Conservation (phyloP, 2,329 filamentous ascomycete species). For the Fusarium camptoceras region DNA sequence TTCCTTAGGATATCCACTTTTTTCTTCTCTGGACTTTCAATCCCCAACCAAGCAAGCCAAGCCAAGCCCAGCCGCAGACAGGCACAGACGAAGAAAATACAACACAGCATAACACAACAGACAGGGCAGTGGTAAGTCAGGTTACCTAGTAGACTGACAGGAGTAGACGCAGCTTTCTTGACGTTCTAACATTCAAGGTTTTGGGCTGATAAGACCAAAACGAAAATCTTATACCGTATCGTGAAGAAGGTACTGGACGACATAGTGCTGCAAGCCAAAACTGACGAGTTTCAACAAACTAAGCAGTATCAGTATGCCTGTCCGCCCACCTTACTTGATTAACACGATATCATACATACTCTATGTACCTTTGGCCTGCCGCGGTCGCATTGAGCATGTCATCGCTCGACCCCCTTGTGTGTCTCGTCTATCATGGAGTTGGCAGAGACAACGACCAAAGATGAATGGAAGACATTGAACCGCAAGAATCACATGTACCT, state of each 20-base stretch:
- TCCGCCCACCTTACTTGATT: constrained; percentile 11
- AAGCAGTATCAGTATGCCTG: background rate
- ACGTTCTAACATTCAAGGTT: background rate
- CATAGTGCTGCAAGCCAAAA: background rate
- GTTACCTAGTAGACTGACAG: background rate
- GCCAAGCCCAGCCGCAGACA: background rate
- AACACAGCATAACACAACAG: background rate
- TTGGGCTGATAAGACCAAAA: background rate
- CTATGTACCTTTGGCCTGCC: background rate
- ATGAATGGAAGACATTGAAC: constrained; percentile 17
- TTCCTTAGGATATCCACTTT: constrained; percentile 8
- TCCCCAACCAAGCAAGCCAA: background rate
- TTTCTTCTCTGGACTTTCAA: background rate
- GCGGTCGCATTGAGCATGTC: constrained; percentile 7
- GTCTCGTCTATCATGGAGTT: background rate
- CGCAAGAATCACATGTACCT: constrained; percentile 20
- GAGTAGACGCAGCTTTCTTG: background rate
- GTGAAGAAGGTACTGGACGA: background rate
- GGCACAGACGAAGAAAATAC: background rate
- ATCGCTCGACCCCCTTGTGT: constrained; percentile 21
- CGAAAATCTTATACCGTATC: constrained; percentile 9
- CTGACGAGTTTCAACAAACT: background rate
- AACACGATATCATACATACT: constrained; percentile 1
- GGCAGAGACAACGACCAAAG: background rate
- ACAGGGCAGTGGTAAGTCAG: background rate